These are phyloP conservation scores for Russula sp. DNA, from an alignment of 768 basidiomycete genomes.

Conservation along the genomic window DNA sequence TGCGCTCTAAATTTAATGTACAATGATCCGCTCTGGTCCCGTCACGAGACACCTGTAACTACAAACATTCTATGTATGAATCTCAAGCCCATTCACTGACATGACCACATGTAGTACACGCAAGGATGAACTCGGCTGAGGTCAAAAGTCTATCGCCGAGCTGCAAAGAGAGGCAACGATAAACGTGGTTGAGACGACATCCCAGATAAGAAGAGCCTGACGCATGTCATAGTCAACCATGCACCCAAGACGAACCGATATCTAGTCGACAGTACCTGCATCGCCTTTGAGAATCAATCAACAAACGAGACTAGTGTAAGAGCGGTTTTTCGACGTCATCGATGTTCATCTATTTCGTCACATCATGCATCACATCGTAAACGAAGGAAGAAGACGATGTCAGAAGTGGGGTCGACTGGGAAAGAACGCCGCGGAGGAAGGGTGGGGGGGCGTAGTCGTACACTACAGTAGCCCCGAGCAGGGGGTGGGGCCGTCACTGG, in stretches of 20 bases:
- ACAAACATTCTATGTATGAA: neutral
- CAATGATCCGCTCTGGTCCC: neutral
- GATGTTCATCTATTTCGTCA: neutral
- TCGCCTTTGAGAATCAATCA: neutral
- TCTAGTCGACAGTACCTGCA: neutral
- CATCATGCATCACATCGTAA: neutral
- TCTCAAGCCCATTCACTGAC: neutral
- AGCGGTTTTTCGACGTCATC: neutral
- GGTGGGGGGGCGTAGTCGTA: neutral
- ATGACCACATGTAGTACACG: conserved; percentile 27
- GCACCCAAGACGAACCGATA: neutral
- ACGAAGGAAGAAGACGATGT: neutral
- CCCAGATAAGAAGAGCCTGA: no score
- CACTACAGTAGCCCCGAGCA: neutral
- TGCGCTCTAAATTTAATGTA: neutral
- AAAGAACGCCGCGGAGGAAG: neutral
- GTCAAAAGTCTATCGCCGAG: neutral
- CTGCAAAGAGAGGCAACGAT: neutral
- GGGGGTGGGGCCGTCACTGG: neutral
- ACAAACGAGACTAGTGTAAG: neutral
- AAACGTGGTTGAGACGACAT: neutral
- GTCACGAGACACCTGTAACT: neutral
- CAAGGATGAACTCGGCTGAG: conserved; percentile 32
- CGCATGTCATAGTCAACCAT: neutral
- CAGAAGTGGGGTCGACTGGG: neutral